Conservation (phyloP, 2,329 filamentous ascomycete genomes). For the Aureobasidium subglaciale region DNA sequence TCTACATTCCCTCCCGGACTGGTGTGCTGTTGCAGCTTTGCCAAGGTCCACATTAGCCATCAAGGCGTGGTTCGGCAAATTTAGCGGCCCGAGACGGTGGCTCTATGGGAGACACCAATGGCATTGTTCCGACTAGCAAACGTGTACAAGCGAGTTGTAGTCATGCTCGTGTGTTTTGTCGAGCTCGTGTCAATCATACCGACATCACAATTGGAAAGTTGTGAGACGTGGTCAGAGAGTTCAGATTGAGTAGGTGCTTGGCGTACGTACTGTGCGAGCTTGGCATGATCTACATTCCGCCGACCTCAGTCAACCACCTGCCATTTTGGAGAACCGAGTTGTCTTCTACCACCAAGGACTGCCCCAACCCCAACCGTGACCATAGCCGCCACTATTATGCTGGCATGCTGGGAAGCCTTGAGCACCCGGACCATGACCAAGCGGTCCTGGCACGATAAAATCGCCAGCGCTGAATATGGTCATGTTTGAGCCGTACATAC, state of each 20-base stretch:
- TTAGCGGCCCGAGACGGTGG: background rate
- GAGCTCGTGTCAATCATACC: background rate
- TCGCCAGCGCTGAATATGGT: slow-evolving; percentile 1
- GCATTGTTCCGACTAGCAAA: background rate
- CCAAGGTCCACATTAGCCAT: slow-evolving; percentile 9
- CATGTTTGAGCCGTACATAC: slow-evolving; percentile 9
- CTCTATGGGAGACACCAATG: background rate
- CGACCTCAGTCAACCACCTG: background rate
- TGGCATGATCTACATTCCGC: background rate
- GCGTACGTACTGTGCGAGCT: background rate
- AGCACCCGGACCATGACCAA: slow-evolving; percentile 2
- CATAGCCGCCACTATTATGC: slow-evolving; percentile 5
- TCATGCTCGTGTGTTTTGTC: background rate
- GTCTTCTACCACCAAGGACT: slow-evolving; percentile 1
- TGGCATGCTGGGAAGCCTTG: slow-evolving; percentile 8
- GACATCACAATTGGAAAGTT: background rate
- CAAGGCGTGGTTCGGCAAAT: slow-evolving; percentile 5
- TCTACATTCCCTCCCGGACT: background rate
- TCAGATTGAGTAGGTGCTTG: background rate
- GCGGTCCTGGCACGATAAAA: slow-evolving; percentile 7
- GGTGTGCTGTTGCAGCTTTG: background rate
- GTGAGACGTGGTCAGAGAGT: background rate
- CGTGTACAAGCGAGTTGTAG: background rate
- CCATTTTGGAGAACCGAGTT: background rate
- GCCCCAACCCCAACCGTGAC: slow-evolving; percentile 11